Percentiles rank a stretch among this genome's conserved stretches.
phyloP scores from a whole-genome alignment of 805 yeast genomes.

The Komagataella pastoris region DNA sequence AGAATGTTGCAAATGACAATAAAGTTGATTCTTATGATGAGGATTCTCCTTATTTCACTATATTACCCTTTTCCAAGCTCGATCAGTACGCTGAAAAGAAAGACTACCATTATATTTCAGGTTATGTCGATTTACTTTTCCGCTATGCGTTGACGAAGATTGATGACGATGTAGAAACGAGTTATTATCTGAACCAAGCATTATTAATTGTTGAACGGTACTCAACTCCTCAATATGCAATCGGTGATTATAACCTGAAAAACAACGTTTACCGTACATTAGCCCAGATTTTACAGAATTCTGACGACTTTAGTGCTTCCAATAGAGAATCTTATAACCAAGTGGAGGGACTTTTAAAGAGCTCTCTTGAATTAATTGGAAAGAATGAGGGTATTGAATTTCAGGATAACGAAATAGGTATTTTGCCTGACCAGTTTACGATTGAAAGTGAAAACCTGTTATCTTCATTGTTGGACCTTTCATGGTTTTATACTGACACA shows the following conservation, averaged over 20 bases:
- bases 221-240: conserved; percentile 2
- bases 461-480: conserved; percentile 16
- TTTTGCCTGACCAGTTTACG: neutral
- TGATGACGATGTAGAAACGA: conserved; percentile 11
- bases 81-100: conserved; percentile 14
- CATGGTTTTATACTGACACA: conserved; percentile 14
- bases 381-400: neutral
- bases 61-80: conserved; percentile 11
- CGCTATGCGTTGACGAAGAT: conserved; percentile 24
- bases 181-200: conserved; percentile 14
- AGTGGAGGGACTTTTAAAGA: neutral
- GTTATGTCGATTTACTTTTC: conserved; percentile 22
- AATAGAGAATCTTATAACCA: neutral
- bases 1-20: conserved; percentile 16
- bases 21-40: conserved; percentile 12
- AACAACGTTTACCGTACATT: conserved; percentile 21
- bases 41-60: conserved; percentile 8
- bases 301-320: neutral
- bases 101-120: conserved; percentile 17
- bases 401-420: neutral
- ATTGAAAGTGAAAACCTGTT: conserved; percentile 9
- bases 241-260: conserved; percentile 15
- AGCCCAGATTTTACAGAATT: conserved; percentile 8
- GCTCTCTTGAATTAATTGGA: neutral
- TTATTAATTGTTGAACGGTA: conserved; percentile 17